Base-by-base conservation (phyloP, 1,284 basidiomycete species). In the Tilletia indica region DNA sequence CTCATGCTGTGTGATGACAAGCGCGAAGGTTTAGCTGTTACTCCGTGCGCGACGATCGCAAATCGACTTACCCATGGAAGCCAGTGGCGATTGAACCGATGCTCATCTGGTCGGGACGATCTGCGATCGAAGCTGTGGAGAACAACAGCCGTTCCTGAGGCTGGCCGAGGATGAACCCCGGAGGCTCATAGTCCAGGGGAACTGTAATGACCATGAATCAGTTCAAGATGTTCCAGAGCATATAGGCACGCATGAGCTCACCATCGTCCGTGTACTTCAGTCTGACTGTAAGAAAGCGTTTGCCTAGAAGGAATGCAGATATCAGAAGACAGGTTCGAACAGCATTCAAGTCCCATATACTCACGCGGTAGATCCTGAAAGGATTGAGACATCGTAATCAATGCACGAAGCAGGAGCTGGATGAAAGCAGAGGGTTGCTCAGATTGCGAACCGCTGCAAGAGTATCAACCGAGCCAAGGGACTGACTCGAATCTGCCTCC, bases 361-460 rank as follows among this genome's bases (percentile, higher is more conserved):
- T 38, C n/a, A 64, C 61, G 31, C 16, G 69, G 69, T 11, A 70
- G 38, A n/a, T 70, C 69, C 56, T 64, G 69, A 9, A 70, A 48
- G 31, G 51, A 64, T 49, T 70, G 69, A 31, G 69, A 34, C 69
- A 70, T 51, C 36, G 69, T 70, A 8, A 70, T 70, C 11, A 70
- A 34, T 9, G 54, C 19, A 12, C 69, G 69, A 45, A 70, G 66
- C 31, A 70, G 61, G 36, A 64, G 61, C 61, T 64, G 34, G 2
- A 38, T 42, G 34, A 19, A 38, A 14, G 3, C 42, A 45, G 3
- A 3, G 1, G 42, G 14, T 3, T 14, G 14, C 1, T 11, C 19
- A 64, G 61, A 14, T 0, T 19, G 5, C 4, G 25, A 1, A 38
- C 3, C 14, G 31, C 12, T 38, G 12, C 61, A 38, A 39, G 11